A percentile compares a stretch with the other conserved stretches of the same genome.
These are phyloP conservation scores for Combretum micranthum DNA, from an alignment of 345 rosid species.

Conservation along the genomic window DNA sequence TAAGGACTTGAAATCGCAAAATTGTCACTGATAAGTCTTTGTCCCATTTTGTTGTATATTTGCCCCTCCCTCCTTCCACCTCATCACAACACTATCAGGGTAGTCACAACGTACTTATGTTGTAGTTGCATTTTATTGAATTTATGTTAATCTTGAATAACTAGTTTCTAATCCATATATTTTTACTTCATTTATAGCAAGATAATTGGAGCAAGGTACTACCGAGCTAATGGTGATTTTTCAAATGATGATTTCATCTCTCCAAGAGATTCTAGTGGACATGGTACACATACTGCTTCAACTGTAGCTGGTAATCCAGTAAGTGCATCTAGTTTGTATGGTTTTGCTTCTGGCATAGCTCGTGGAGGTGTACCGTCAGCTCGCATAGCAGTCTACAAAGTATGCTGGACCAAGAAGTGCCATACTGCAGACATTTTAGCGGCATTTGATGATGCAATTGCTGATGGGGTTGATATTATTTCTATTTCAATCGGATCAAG, in stretches of 20 bases:
- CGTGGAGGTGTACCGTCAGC: constrained; percentile 26
- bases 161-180: too few species aligned
- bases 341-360: constrained; percentile 25
- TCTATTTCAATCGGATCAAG: constrained; percentile 11
- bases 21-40: too few species aligned
- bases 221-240: not conserved
- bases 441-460: constrained; percentile 38
- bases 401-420: constrained; percentile 26
- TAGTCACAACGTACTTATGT: too few species aligned
- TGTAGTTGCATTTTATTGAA: too few species aligned
- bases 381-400: constrained; percentile 30
- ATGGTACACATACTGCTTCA: constrained; percentile 31
- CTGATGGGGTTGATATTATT: constrained; percentile 23
- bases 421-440: constrained; percentile 21
- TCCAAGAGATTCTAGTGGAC: constrained; percentile 17
- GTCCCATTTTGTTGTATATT: too few species aligned
- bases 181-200: not conserved
- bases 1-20: too few species aligned
- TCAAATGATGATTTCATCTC: constrained; percentile 3
- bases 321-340: constrained; percentile 14
- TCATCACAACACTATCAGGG: too few species aligned
- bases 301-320: constrained; percentile 27
- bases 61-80: too few species aligned
- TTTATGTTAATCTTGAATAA: too few species aligned
- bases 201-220: constrained; percentile 12